Percentiles rank a stretch among this genome's conserved stretches.
Conservation (phyloP, 805 yeast species). For the Candida stauntonica region DNA sequence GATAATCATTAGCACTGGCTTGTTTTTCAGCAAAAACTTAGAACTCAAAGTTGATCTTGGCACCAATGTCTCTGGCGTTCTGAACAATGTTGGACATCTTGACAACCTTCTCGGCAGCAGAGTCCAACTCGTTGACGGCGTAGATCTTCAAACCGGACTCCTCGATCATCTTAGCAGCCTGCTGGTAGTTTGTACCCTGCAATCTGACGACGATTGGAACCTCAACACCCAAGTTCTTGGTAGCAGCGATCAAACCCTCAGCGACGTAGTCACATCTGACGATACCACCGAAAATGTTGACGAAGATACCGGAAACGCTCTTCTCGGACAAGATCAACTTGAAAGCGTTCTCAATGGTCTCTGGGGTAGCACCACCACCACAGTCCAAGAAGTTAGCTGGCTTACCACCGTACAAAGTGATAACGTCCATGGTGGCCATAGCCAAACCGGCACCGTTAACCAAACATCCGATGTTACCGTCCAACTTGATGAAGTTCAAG, state of each 20-base stretch:
- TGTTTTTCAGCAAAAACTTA: slow-evolving; percentile 7
- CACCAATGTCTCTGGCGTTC: slow-evolving; percentile 45
- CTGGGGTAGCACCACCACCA: slow-evolving; percentile 99
- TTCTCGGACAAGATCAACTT: slow-evolving; percentile 85
- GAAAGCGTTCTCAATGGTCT: slow-evolving; percentile 96
- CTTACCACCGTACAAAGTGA: slow-evolving; percentile 95
- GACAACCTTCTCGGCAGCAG: slow-evolving; percentile 95
- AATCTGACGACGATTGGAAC: slow-evolving; percentile 97
- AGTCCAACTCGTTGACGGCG: slow-evolving; percentile 89
- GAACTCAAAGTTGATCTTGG: slow-evolving; percentile 45
- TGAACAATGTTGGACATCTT: slow-evolving; percentile 46
- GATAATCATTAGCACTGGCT: too few relatives aligned
- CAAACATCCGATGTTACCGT: slow-evolving; percentile 97
- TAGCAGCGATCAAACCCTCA: slow-evolving; percentile 91
- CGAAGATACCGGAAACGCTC: slow-evolving; percentile 91
- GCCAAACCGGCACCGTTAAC: slow-evolving; percentile 99
- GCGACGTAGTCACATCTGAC: slow-evolving; percentile 99
- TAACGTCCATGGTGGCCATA: slow-evolving; percentile 99
- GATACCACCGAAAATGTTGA: slow-evolving; percentile 98
- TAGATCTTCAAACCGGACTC: slow-evolving; percentile 91
- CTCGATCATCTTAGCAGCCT: slow-evolving; percentile 81
- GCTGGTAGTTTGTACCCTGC: slow-evolving; percentile 94
- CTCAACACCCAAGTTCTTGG: slow-evolving; percentile 83
- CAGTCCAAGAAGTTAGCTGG: slow-evolving; percentile 99
- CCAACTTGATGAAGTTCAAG: slow-evolving; percentile 93